Evolutionary conservation across 257 asterid genomes (phyloP), one percentile per base, ranked within the genome.

Genomic region (Anisodus tanguticus): DNA sequence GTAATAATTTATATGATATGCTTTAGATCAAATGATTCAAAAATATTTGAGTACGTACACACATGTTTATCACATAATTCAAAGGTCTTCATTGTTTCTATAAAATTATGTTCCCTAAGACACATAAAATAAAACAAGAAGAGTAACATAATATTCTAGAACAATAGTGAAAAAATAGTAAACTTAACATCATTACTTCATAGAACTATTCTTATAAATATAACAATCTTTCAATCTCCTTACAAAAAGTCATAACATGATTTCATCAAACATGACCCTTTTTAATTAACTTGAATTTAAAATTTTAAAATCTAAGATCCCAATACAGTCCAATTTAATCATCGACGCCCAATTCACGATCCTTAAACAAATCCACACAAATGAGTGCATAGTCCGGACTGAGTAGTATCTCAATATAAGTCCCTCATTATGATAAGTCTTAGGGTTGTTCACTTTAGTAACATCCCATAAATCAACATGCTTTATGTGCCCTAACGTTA

Each of bases 401-500:
- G 0, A 11, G 54, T 6, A 85, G 51, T 2, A 89, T 85, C n/a
- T 91, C 89, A 45, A 92, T 83, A 83, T 69, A 89, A 4, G 85
- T 77, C 0, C 15, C n/a, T 86, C 86, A 22, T 63, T 49, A 0
- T 88, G 88, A 11, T 89, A 89, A 15, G 59, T 86, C 76, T 72
- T 91, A 0, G 90, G 90, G 19, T 54, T 66, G 8, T 51, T 87
- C 2, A 81, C 88, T 12, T 88, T 86, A 0, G 91, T 92, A 4
- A 89, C 82, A 82, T 93, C 97, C 95, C 96, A 92, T 74, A 92
- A 6, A 4, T 62, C 57, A 19, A 91, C 92, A 0, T 57, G 45
- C 6, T 88, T 86, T 78, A 57, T 88, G 13, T 86, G 86, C 3
- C 94, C 91, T 13, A n/a, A 51, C 9, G 88, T 89, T 0, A 88